phyloP scores from a whole-genome alignment of 495 filamentous ascomycete genomes.

The Tirmania nivea region DNA sequence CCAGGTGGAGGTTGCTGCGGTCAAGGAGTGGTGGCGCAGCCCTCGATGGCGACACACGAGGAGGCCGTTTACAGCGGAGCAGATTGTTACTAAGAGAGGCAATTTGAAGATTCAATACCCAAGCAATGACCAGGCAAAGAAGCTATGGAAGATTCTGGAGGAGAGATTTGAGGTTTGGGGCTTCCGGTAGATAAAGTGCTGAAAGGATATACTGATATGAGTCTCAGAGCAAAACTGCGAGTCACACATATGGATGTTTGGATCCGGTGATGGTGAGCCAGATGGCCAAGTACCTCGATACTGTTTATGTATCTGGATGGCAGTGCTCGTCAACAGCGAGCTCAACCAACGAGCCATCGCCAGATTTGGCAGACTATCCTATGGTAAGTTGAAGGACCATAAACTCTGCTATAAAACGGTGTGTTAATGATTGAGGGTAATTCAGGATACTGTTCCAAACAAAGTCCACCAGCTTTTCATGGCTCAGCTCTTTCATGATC shows the following conservation, averaged over 20 bases:
- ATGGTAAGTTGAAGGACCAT: constrained; percentile 38
- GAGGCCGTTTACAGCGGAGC: constrained; percentile 83
- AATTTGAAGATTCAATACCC: constrained; percentile 81
- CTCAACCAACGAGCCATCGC: constrained; percentile 80
- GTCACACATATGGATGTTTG: constrained; percentile 89
- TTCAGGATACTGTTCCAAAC: constrained; percentile 86
- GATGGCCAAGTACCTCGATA: constrained; percentile 97
- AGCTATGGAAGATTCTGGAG: constrained; percentile 83
- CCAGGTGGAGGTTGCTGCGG: constrained; percentile 56
- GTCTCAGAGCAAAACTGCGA: constrained; percentile 51
- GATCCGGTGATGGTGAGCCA: constrained; percentile 97
- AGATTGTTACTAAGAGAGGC: constrained; percentile 87
- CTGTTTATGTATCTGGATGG: constrained; percentile 97
- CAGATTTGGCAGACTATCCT: constrained; percentile 95
- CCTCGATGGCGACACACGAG: constrained; percentile 82
- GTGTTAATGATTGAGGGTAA: background rate
- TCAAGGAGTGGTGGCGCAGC: constrained; percentile 88
- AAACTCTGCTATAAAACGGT: background rate
- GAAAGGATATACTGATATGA: background rate
- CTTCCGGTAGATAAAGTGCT: background rate
- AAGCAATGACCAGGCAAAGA: constrained; percentile 71
- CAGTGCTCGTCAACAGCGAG: constrained; percentile 94
- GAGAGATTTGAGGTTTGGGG: constrained; percentile 47
- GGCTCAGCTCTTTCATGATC: constrained; percentile 97
- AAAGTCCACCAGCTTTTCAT: constrained; percentile 94